A percentile compares a stretch with the other conserved stretches of the same genome.
Evolutionary conservation across 345 rosid species (phyloP).

Genomic region (Sonneratia alba): DNA sequence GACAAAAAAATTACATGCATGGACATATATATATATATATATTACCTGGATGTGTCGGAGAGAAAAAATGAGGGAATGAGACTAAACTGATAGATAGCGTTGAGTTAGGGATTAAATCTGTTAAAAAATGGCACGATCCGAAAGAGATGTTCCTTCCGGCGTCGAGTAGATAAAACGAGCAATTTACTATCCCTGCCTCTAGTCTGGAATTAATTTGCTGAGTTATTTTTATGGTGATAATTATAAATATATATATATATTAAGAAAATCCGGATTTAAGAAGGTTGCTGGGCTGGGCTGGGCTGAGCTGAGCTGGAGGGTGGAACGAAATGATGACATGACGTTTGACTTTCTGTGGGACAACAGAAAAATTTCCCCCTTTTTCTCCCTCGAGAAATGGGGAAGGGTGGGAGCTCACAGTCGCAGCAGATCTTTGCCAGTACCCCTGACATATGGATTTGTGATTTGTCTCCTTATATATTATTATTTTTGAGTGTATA

Average conservation of each 20-base stretch:
- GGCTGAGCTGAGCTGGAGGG: too few species aligned
- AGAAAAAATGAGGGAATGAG: too few species aligned
- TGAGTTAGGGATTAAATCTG: too few species aligned
- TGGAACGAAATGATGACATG: constrained; percentile 2
- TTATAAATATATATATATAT: too few species aligned
- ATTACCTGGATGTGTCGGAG: too few species aligned
- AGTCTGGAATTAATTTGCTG: too few species aligned
- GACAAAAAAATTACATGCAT: background rate
- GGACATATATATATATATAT: too few species aligned
- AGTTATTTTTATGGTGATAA: too few species aligned
- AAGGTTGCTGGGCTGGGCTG: background rate
- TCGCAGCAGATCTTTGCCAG: background rate
- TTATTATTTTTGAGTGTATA: background rate
- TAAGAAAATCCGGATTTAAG: background rate
- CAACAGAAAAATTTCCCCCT: background rate
- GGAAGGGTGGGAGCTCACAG: too few species aligned
- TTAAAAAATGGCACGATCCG: too few species aligned
- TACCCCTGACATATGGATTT: constrained; percentile 2
- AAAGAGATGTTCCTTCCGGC: background rate
- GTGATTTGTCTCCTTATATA: constrained; percentile 4
- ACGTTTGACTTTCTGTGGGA: constrained; percentile 6
- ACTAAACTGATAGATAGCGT: too few species aligned
- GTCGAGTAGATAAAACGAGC: background rate
- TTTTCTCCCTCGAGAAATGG: constrained; percentile 3
- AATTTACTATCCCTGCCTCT: too few species aligned